These are phyloP conservation scores for Pyrenochaeta sp. DNA, from an alignment of 2,329 filamentous ascomycete genomes.

Conservation along the genomic window DNA sequence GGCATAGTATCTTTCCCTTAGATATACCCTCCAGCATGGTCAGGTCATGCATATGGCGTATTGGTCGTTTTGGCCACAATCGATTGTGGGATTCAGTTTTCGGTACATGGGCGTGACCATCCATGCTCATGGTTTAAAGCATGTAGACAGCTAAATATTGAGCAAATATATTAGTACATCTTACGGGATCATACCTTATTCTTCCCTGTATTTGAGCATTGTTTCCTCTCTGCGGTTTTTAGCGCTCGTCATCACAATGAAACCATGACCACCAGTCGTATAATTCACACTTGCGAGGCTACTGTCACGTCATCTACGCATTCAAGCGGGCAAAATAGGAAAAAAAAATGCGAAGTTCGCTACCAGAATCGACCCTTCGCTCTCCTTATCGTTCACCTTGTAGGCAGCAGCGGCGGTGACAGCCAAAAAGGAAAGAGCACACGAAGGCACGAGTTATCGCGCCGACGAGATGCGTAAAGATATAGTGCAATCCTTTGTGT, in stretches of 20 bases:
- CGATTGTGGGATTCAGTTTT: background rate
- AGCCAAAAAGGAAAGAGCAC: background rate
- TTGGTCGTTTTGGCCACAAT: background rate
- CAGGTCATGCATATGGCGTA: constrained; percentile 5
- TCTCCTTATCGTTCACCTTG: background rate
- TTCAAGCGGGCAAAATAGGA: too few species aligned
- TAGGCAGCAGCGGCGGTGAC: background rate
- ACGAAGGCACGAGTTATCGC: background rate
- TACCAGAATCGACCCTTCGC: background rate
- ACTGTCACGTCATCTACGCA: too few species aligned
- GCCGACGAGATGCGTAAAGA: background rate
- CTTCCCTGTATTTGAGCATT: too few species aligned
- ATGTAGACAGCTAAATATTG: background rate
- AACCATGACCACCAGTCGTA: too few species aligned
- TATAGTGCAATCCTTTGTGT: background rate
- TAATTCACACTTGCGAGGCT: too few species aligned
- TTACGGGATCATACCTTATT: too few species aligned
- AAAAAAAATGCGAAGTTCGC: background rate
- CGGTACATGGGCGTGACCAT: background rate
- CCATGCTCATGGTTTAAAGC: background rate
- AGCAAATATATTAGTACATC: background rate
- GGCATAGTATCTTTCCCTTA: constrained; percentile 3
- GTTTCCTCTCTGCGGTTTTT: too few species aligned
- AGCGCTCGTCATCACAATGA: too few species aligned
- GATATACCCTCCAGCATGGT: constrained; percentile 19